Evolutionary conservation across 768 basidiomycete species (phyloP), one percentile per base, ranked within the genome.

Genomic region (Galerina sulciceps): DNA sequence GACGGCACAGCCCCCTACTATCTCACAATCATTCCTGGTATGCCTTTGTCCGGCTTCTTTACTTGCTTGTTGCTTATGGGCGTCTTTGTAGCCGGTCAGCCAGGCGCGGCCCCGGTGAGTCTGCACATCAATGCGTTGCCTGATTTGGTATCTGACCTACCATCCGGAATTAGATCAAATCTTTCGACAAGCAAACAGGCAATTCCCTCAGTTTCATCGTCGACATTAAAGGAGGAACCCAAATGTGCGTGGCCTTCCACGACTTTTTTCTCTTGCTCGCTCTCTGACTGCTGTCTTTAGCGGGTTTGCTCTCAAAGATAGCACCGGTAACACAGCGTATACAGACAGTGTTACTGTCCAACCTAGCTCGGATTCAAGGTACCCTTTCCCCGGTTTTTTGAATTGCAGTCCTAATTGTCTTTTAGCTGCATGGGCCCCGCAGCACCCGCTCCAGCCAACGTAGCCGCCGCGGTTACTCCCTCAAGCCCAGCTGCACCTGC

Each of bases 1-100:
- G 82, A 75, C 4, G 88, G 88, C 34, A 47, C 55, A 0, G 20
- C 75, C 0, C 89, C 90, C 0, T 91, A 81, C 73, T 92, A 75
- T 69, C 55, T 90, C 49, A 75, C 82, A 10, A 62, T 89, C 51
- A 63, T 89, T 40, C 90, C 89, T 47, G 86, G 89, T 90, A 61
- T 34, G 81, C n/a, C n/a, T 38, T 38, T 22, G 36, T 40, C 45
- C 17, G 35, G 17, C 18, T 34, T 55, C 35, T 40, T 26, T 5
- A 23, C 31, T 9, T 22, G 42, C 4, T 15, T 20, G 22, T 36
- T 31, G 35, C 38, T 40, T 58, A 56, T 42, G 9, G 46, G 45
- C 23, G 20, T 34, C n/a, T 35, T 58, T 31, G 45, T 17, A 48
- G 89, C 79, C 59, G 83, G 81, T 20, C 85, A 89, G 62, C 61